Base-by-base conservation (phyloP, 768 basidiomycete genomes). In the Suillus fuscotomentosus region DNA sequence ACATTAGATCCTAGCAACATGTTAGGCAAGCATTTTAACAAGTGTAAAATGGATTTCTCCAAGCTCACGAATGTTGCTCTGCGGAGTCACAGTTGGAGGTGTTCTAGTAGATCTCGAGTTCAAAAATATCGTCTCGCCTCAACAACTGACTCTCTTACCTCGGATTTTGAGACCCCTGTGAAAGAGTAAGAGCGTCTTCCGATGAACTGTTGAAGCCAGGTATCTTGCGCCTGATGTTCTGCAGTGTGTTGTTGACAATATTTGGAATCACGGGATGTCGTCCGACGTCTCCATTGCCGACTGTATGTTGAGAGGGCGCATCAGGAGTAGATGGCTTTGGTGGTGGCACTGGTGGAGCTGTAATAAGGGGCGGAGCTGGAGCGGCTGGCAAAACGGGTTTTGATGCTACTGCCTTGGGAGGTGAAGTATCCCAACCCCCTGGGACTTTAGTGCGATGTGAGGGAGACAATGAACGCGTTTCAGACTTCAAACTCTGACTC, bases 1-100 rank as follows among this genome's bases (percentile, higher is more conserved):
- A 90, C 89, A 63, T 91, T 92, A 7, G 83, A 88, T 82, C 72
- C 68, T 69, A 43, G 65, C 67, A 57, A 43, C 20, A 67, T 17
- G 36, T 63, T 22, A 60, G 31, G 66, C 60, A 65, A 61, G 34
- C 31, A 5, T n/a, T 59, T 27, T 57, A 36, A 66, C 53, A 65
- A 61, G 27, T 24, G 4, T n/a, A 10, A 7, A 27, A 56, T 41
- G 27, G 22, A 38, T 53, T 31, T 20, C 3, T 22, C 10, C 53
- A 41, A 14, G 65, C 79, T 34, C 62, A 84, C 83, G 72, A 54
- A 85, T 84, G 62, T 77, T 76, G 62, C 72, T 75, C 10, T 78
- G 74, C 22, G 83, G 83, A 1, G 82, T 83, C 39, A 80, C 75
- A 15, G 67, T 67, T 57, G 68, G 73, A 15, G 66, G 66, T 14